phyloP scores from a whole-genome alignment of 1,284 basidiomycete genomes.

The Ganoderma meredithae region DNA sequence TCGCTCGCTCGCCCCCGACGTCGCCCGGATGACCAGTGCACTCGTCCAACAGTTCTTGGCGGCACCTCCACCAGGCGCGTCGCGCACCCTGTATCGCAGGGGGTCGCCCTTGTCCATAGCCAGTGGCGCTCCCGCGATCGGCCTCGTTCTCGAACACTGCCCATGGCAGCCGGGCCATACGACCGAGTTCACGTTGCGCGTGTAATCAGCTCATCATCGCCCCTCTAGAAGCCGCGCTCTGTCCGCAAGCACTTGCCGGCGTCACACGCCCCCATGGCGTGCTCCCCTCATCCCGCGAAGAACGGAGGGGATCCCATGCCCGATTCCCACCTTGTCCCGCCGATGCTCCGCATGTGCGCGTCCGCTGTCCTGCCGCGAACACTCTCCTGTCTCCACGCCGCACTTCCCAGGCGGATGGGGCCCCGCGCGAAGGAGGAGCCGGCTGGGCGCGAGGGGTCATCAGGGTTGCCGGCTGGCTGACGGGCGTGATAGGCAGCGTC shows the following conservation, averaged over 20 bases:
- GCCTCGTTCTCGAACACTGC: conserved; percentile 4
- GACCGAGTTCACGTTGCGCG: conserved; percentile 16
- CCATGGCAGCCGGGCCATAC: conserved; percentile 8
- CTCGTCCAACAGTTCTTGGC: not conserved
- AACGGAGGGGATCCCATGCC: conserved; percentile 5
- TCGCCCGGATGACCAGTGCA: not conserved
- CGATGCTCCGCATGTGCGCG: not conserved
- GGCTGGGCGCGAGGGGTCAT: conserved; percentile 10
- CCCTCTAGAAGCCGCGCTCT: not conserved
- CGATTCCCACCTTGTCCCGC: conserved; percentile 6
- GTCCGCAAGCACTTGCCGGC: conserved; percentile 4
- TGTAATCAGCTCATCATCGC: conserved; percentile 7
- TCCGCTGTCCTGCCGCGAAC: not conserved
- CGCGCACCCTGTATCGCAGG: not conserved
- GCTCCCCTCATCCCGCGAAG: conserved; percentile 15
- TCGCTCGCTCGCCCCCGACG: not conserved
- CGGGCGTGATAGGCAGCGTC: conserved; percentile 29
- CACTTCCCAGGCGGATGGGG: not conserved
- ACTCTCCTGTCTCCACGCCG: not conserved
- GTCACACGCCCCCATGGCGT: conserved; percentile 1
- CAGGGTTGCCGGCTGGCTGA: conserved; percentile 3
- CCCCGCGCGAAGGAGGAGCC: conserved; percentile 1
- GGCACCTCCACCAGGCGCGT: not conserved
- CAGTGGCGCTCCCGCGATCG: not conserved
- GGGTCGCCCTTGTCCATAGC: conserved; percentile 5